Evolutionary conservation across 2,329 filamentous ascomycete species (phyloP).

Genomic region (Neonectria neomacrospora): DNA sequence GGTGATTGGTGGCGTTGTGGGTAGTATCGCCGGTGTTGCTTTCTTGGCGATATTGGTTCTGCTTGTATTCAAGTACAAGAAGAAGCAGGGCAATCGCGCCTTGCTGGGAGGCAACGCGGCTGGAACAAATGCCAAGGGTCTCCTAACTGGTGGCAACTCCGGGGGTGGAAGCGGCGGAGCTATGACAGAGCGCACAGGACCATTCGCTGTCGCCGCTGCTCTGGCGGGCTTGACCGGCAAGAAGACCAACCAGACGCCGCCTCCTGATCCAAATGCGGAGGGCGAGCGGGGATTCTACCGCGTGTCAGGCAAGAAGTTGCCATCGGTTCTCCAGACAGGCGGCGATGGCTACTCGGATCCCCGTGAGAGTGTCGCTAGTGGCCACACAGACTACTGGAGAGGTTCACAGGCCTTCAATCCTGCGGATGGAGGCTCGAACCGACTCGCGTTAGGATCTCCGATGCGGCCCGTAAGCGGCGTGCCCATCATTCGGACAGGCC

Average conservation of each 20-base stretch:
- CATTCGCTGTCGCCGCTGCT: constrained; percentile 58
- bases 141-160: constrained; percentile 43
- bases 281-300: constrained; percentile 71
- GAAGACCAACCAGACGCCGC: constrained; percentile 40
- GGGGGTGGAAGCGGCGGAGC: constrained; percentile 36
- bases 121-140: constrained; percentile 44
- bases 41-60: constrained; percentile 66
- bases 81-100: constrained; percentile 57
- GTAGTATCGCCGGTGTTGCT: constrained; percentile 67
- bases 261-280: constrained; percentile 47
- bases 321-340: constrained; percentile 69
- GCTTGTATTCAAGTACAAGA: constrained; percentile 66
- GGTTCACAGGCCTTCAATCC: constrained; percentile 62
- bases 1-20: constrained; percentile 67
- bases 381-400: constrained; percentile 63
- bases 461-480: constrained; percentile 71
- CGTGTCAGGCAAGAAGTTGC: constrained; percentile 72
- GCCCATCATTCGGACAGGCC: constrained; percentile 72
- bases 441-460: constrained; percentile 65
- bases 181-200: constrained; percentile 60
- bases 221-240: constrained; percentile 60
- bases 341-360: constrained; percentile 72
- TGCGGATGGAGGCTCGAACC: constrained; percentile 47
- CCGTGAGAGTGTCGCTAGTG: constrained; percentile 57
- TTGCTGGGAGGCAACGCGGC: constrained; percentile 56